These are phyloP conservation scores for Termitomyces sp. DNA, from an alignment of 768 basidiomycete genomes.

Conservation along the genomic window DNA sequence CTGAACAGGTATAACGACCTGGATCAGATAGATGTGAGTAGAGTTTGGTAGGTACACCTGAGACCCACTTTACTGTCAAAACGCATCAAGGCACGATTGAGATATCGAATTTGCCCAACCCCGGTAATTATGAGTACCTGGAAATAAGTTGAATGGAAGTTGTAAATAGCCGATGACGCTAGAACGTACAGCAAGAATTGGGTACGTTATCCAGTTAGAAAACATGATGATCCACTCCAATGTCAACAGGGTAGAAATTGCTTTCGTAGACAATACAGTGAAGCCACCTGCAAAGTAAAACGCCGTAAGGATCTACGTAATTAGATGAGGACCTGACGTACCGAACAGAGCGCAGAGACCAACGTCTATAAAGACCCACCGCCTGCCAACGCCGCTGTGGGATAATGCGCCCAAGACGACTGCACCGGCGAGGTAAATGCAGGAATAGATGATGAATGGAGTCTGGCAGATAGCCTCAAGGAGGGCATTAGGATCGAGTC, in stretches of 20 bases:
- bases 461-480: constrained; percentile 65
- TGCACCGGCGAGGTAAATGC: constrained; percentile 54
- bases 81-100: constrained; percentile 84
- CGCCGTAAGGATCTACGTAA: not conserved
- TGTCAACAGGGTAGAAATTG: constrained; percentile 81
- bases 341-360: constrained; percentile 86
- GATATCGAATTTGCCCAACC: constrained; percentile 78
- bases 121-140: constrained; percentile 74
- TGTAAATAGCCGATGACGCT: not conserved
- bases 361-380: constrained; percentile 80
- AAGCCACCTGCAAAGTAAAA: constrained; percentile 64
- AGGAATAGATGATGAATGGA: constrained; percentile 74
- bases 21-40: constrained; percentile 1
- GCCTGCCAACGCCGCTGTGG: constrained; percentile 55
- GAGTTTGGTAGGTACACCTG: not conserved
- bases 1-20: constrained; percentile 92
- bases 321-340: constrained; percentile 21
- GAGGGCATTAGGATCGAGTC: constrained; percentile 65
- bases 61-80: constrained; percentile 83
- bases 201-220: constrained; percentile 79
- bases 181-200: constrained; percentile 57
- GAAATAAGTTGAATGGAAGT: constrained; percentile 7
- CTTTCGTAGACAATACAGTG: constrained; percentile 93
- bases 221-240: constrained; percentile 75
- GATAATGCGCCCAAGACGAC: constrained; percentile 64